Base-by-base conservation (phyloP, 805 yeast species). In the Yarrowia porcina region DNA sequence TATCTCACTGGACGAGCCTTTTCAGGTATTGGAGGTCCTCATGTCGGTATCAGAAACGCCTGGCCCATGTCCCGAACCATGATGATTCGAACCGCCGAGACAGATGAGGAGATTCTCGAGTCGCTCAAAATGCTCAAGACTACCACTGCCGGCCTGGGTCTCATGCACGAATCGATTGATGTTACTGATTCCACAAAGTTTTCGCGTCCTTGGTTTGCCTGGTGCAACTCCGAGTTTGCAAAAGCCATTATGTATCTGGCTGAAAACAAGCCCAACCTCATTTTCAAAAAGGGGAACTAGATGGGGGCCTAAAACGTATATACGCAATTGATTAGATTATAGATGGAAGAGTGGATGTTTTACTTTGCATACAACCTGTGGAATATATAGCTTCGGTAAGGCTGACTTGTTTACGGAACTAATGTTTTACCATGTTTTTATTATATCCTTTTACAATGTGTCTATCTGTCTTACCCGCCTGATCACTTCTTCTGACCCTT, bases 141-240 rank as follows among this genome's bases (percentile, higher is more conserved):
- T 4, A 82, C 84, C 12, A 90, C 97, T 0, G 89, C 80, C 1
- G 87, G 85, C 0, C 76, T 90, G 20, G 97, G 97, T 0, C 77
- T 90, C 63, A 85, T 90, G 83, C 97, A 90, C 71, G 97, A 90
- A 75, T 81, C 88, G 64, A 83, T 90, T 3, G 76, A 87, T 64
- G 96, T 90, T 10, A 59, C 64, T n/a, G 61, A 50, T n/a, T 76
- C 76, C 1, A 23, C 64, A 64, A 25, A 66, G 23, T 91, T 74
- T 71, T 88, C 96, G 0, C 77, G 97, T 65, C 83, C 94, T 2
- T 90, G 97, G 97, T 91, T 91, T 76, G 87, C 96, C 5, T 90
- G 97, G 97, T 88, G 96, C 68, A 90, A 90, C 71, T 85, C 96
- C 0, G 97, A 91, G 73, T 89, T 90, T 75, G 97, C 91, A 20